Percentiles rank a stretch among this genome's conserved stretches.
These are phyloP conservation scores for Ostreobium quekettii DNA, from an alignment of 139 green algal genomes.

Conservation along the genomic window DNA sequence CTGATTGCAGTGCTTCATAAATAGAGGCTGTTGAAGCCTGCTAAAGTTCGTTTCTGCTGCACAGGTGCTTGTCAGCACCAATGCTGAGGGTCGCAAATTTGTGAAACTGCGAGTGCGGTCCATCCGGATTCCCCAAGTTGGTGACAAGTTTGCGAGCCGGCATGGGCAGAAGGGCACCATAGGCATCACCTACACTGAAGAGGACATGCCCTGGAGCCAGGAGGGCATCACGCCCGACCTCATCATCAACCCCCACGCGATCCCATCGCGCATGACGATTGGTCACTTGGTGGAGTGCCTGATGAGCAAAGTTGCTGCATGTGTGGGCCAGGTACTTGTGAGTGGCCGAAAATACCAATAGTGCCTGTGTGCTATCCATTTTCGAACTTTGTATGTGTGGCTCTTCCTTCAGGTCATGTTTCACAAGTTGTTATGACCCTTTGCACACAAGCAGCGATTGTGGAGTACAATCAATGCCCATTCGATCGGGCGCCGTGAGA, in stretches of 20 bases:
- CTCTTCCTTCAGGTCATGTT: no score
- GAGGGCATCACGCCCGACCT: constrained; percentile 93
- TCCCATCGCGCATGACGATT: constrained; percentile 99
- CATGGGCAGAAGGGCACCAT: constrained; percentile 97
- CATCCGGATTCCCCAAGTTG: constrained; percentile 94
- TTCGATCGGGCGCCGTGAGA: no score
- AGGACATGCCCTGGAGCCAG: constrained; percentile 69
- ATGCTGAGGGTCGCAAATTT: constrained; percentile 78
- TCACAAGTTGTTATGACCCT: no score
- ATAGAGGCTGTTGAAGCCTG: no score
- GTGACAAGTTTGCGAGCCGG: constrained; percentile 96
- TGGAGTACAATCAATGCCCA: no score
- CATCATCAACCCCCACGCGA: constrained; percentile 98
- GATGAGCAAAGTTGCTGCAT: constrained; percentile 77
- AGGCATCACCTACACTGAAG: constrained; percentile 93
- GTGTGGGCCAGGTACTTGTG: no score
- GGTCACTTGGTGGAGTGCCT: constrained; percentile 96
- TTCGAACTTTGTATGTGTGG: no score
- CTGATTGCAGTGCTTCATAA: no score
- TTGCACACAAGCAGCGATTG: no score
- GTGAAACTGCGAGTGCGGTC: constrained; percentile 93
- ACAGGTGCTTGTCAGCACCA: constrained; percentile 84
- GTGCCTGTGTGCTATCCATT: no score
- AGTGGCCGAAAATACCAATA: background rate
- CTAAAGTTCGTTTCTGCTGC: no score